Base-by-base conservation (phyloP, 257 asterid species). In the Jacaranda mimosifolia region DNA sequence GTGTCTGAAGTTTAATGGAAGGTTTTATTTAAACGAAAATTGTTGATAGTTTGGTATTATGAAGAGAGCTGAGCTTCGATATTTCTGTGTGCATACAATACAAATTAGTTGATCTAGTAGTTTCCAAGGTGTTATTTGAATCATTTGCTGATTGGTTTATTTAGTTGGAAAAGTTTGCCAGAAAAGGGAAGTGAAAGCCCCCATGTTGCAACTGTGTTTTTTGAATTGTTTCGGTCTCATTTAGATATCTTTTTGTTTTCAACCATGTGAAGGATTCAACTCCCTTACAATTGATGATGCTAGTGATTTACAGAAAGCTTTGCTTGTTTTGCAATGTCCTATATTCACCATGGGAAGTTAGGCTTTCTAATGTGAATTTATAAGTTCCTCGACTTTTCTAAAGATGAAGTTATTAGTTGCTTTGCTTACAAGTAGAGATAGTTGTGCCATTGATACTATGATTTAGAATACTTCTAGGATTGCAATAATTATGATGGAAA, bases 61-160 rank as follows among this genome's bases (percentile, higher is more conserved):
- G 76, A 42, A 62, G 71, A 69, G 46, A 36, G 67, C 52, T 51
- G 72, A 49, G 32, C 40, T 64, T 56, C 15, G 60, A 71, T 72
- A 55, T 36, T 65, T 64, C 38, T 26, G 35, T 45, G 39, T 56
- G 69, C 45, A 13, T 13, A 5, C 19, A 17, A 14, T 18, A 53
- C 62, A 64, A 14, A 35, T 64, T n/a, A 36, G 43, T 73, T 36
- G 58, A n/a, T 55, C 64, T 67, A 14, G 45, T 51, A n/a, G 62
- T 60, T 60, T 70, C 19, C n/a, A 40, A 46, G 26, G 21, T 17
- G 32, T 58, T 18, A 26, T 46, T 49, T 5, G 26, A 56, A 32
- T 68, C 53, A 38, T 14, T 74, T 43, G 46, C 53, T 70, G 55
- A 36, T 35, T 72, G 52, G 13, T 52, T 19, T 6, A 19, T 26